These are phyloP conservation scores for Camellia granthamiana DNA, from an alignment of 148 eudicot species.

Conservation along the genomic window DNA sequence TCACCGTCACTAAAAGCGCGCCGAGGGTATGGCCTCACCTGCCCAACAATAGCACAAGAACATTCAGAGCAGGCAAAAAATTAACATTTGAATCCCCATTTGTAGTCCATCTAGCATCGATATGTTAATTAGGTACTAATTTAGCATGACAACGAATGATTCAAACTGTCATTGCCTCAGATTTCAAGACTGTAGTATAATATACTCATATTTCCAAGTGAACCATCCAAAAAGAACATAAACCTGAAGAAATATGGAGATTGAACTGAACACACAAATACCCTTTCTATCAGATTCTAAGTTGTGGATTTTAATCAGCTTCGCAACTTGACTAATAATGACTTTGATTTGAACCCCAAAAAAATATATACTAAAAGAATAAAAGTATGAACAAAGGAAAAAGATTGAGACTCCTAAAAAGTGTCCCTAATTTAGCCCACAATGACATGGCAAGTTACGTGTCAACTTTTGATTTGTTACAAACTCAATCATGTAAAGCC, in stretches of 20 bases:
- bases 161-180: not conserved
- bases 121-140: not conserved
- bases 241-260: not conserved
- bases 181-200: not conserved
- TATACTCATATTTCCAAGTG: not conserved
- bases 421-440: no score
- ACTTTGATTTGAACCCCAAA: not conserved
- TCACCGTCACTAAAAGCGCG: constrained; percentile 78
- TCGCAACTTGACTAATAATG: not conserved
- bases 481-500: no score
- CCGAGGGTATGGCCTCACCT: constrained; percentile 96
- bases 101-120: not conserved
- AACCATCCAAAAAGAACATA: not conserved
- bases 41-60: constrained; percentile 13
- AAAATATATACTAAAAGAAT: no score
- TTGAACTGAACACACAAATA: not conserved
- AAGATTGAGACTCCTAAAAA: no score
- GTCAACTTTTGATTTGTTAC: no score
- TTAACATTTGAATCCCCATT: not conserved
- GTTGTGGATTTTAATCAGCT: not conserved
- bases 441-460: no score
- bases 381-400: not conserved
- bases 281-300: not conserved
- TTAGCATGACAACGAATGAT: no score
- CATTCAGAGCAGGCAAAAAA: not conserved